Base-by-base conservation (phyloP, 768 basidiomycete genomes). In the Galerina sulciceps region DNA sequence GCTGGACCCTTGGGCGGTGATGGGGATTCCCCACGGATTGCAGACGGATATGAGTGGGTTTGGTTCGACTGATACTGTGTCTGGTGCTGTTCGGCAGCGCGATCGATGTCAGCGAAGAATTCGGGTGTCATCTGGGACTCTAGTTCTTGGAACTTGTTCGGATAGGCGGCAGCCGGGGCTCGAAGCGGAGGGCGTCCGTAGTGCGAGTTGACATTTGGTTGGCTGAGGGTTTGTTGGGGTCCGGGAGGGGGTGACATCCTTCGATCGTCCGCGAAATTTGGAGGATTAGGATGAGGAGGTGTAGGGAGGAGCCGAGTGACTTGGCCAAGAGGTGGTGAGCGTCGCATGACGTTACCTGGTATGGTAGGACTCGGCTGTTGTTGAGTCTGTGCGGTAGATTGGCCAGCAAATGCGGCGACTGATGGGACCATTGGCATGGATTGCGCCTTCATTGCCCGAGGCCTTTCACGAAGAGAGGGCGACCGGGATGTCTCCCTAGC, bases 81-180 rank as follows among this genome's bases (percentile, higher is more conserved):
- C 67, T 86, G 86, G 55, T 86, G 84, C 60, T 83, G 72, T 70
- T 89, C 86, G 20, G 85, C 86, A n/a, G 85, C 86, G 42, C 84
- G 81, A 67, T 91, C 89, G 60, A 90, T 87, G 61, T 90, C 87
- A 34, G 85, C 85, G 71, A 90, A 75, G 26, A 90, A 77, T 61
- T 90, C 86, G 36, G 85, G 83, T 0, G 88, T 88, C 79, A 90
- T 82, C 49, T 87, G 81, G 80, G 85, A 89, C 37, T 85, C 85
- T 66, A 81, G 65, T 10, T 76, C 71, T 41, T 84, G 81, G 66
- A 81, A 85, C 55, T 84, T 82, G 0, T 77, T 72, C 17, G 88
- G 79, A 67, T 89, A 88, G 26, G 79, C 81, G 10, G 83, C 79
- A 3, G 81, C 78, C 0, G 82, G 74, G 6, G 78, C 77, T 46